Conservation (phyloP, 176 grass and related monocot genomes). For the Urochloa ruziziensis region DNA sequence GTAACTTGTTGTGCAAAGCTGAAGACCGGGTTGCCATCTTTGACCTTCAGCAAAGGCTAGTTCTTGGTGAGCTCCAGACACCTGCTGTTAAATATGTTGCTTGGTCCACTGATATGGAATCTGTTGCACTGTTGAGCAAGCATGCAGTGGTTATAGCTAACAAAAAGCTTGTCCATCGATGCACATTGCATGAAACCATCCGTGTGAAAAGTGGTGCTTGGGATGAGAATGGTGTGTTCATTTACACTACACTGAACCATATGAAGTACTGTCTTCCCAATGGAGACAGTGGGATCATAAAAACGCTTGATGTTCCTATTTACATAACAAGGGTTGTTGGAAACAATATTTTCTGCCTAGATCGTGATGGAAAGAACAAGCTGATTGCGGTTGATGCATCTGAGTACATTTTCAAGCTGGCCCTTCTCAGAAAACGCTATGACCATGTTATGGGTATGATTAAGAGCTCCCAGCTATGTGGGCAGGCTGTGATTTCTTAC, state of each 20-base stretch:
- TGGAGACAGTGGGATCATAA: constrained; percentile 93
- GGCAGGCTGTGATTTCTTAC: constrained; percentile 95
- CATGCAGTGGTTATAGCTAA: constrained; percentile 90
- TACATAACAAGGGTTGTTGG: constrained; percentile 91
- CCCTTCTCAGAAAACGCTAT: constrained; percentile 73
- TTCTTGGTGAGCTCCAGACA: constrained; percentile 93
- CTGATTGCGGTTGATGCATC: constrained; percentile 84
- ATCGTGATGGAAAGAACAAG: constrained; percentile 94
- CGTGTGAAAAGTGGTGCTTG: constrained; percentile 99
- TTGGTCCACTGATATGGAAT: constrained; percentile 97
- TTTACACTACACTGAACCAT: constrained; percentile 96
- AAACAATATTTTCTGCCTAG: constrained; percentile 77
- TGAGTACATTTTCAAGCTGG: constrained; percentile 98
- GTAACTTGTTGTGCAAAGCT: constrained; percentile 86
- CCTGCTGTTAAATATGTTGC: constrained; percentile 84
- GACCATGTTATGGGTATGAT: constrained; percentile 99
- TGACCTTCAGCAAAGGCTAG: constrained; percentile 91
- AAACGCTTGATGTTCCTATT: constrained; percentile 87
- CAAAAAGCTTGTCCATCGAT: constrained; percentile 82
- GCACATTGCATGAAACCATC: constrained; percentile 97
- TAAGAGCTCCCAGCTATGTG: constrained; percentile 88
- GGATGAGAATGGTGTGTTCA: constrained; percentile 93
- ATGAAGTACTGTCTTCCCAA: constrained; percentile 99
- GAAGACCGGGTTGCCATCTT: constrained; percentile 89
- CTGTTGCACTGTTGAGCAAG: constrained; percentile 89